Percentiles rank a stretch among this genome's conserved stretches.
Evolutionary conservation across 2,329 filamentous ascomycete species (phyloP).

Genomic region (Elsinoe perseae): DNA sequence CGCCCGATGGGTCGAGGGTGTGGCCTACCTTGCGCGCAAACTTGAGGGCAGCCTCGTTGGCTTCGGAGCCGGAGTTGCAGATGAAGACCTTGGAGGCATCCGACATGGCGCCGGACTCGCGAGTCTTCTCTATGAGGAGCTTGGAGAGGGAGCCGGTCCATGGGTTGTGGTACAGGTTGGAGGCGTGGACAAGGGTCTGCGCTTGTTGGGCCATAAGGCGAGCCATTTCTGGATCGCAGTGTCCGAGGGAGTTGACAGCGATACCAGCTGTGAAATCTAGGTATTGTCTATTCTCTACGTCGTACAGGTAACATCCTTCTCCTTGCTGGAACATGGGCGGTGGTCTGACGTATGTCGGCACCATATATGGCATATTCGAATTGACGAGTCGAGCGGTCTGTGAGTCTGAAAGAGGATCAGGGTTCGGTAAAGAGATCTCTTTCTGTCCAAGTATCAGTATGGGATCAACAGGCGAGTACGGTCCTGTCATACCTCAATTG

Average conservation of each 20-base stretch:
- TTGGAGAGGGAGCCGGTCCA: conserved; percentile 89
- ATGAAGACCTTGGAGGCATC: conserved; percentile 76
- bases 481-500: conserved; percentile 33
- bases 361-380: conserved; percentile 79
- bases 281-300: conserved; percentile 80
- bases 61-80: conserved; percentile 93
- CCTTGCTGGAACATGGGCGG: conserved; percentile 84
- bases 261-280: conserved; percentile 95
- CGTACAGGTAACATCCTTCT: conserved; percentile 80
- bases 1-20: conserved; percentile 28
- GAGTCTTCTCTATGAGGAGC: conserved; percentile 72
- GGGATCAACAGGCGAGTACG: conserved; percentile 10
- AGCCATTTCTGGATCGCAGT: conserved; percentile 73
- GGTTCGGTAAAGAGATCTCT: conserved; percentile 51
- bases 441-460: conserved; percentile 31
- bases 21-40: conserved; percentile 91
- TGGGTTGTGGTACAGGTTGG: conserved; percentile 94
- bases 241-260: conserved; percentile 86
- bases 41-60: conserved; percentile 96
- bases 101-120: conserved; percentile 72
- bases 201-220: conserved; percentile 61
- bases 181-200: conserved; percentile 76
- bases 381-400: conserved; percentile 66
- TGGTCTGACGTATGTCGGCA: conserved; percentile 87
- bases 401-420: conserved; percentile 67